Evolutionary conservation across 2,329 filamentous ascomycete species (phyloP).

Genomic region (Ophiostoma ips): DNA sequence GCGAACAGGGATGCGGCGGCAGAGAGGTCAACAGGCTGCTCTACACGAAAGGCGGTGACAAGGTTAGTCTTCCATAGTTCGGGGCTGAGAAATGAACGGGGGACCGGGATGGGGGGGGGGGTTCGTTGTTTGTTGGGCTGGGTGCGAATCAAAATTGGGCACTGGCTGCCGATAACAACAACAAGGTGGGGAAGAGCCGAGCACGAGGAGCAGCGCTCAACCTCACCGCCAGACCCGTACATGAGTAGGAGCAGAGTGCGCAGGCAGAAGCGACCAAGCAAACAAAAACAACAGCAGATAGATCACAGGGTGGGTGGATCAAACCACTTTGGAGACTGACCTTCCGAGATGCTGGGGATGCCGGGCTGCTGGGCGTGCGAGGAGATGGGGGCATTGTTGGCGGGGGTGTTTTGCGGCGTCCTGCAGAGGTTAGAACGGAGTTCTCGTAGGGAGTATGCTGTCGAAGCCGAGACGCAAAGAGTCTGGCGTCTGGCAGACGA

Average conservation of each 20-base stretch:
- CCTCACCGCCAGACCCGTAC: neutral
- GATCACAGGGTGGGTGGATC: neutral
- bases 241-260: neutral
- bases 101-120: neutral
- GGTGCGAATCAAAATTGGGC: too few relatives aligned
- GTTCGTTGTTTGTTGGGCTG: too few relatives aligned
- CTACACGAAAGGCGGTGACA: neutral
- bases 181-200: neutral
- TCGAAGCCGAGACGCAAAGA: neutral
- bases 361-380: conserved; percentile 93
- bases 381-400: conserved; percentile 89
- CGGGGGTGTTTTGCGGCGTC: conserved; percentile 96
- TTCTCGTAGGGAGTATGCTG: neutral
- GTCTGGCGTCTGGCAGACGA: neutral
- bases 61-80: neutral
- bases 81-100: neutral
- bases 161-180: neutral
- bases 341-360: conserved; percentile 92
- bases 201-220: neutral
- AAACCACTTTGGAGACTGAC: conserved; percentile 41
- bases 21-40: conserved; percentile 79
- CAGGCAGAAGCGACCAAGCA: neutral
- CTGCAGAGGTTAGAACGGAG: conserved; percentile 34
- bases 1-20: conserved; percentile 87
- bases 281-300: neutral